Evolutionary conservation across 2,329 filamentous ascomycete genomes (phyloP).

Genomic region (Leptosphaerulina australis): DNA sequence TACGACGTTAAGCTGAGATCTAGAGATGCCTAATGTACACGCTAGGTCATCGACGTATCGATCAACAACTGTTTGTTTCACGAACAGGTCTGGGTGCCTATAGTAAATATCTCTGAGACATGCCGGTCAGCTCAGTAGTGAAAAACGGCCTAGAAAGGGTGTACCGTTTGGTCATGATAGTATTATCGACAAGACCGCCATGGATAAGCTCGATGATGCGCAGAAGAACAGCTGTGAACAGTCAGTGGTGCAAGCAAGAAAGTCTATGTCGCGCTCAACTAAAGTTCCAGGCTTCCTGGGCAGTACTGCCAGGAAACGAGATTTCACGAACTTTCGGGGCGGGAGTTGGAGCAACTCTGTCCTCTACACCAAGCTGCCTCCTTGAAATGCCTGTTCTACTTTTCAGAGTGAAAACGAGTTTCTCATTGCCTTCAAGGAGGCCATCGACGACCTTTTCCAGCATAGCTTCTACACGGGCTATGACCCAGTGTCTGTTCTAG

Average conservation of each 20-base stretch:
- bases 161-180: constrained; percentile 63
- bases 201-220: constrained; percentile 63
- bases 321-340: constrained; percentile 34
- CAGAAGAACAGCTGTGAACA: constrained; percentile 57
- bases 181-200: constrained; percentile 55
- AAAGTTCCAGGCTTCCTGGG: constrained; percentile 65
- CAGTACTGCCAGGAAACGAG: constrained; percentile 61
- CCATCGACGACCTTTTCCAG: constrained; percentile 60
- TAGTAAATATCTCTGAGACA: constrained; percentile 77
- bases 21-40: constrained; percentile 67
- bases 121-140: constrained; percentile 9
- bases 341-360: constrained; percentile 13
- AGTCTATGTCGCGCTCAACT: constrained; percentile 43
- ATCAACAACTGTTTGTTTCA: constrained; percentile 71
- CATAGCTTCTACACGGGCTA: constrained; percentile 62
- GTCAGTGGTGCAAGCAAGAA: constrained; percentile 8
- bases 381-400: constrained; percentile 37
- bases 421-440: constrained; percentile 55
- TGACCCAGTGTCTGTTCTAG: constrained; percentile 45
- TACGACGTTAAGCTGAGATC: constrained; percentile 74
- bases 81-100: constrained; percentile 73
- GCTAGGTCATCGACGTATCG: constrained; percentile 76
- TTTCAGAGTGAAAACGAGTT: constrained; percentile 58
- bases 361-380: constrained; percentile 16
- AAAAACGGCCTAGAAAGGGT: background rate